Base-by-base conservation (phyloP, 208 protist species). In the Crithidia fasciculata region DNA sequence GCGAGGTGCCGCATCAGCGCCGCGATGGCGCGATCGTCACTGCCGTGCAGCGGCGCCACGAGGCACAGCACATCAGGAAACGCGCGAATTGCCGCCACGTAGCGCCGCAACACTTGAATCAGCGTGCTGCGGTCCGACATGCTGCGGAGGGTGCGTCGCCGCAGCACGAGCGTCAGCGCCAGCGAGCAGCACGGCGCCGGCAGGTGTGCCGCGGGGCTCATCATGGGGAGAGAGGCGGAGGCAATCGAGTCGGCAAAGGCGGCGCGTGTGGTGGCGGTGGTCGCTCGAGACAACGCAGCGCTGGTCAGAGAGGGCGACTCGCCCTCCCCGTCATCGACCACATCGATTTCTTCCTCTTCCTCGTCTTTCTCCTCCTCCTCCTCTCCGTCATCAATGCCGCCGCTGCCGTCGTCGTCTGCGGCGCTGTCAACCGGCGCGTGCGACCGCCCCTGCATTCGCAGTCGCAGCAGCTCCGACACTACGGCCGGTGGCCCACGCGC, bases 81-180 rank as follows among this genome's bases (percentile, higher is more conserved):
- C 54, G 12, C 40, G 39, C 62, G 62, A 37, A 76, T 63, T 5
- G 71, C 71, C 0, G 61, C 52, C 18, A 59, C 62, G 44, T 63
- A 69, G 50, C 60, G 71, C 5, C 64, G 71, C n/a, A 69, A 47
- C 18, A 68, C 16, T 4, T 62, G 71, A 50, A 69, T 76, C 8
- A 69, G 61, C 4, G 55, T 58, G 19, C 16, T 39, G 10, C 71
- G 54, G 50, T 69, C 60, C 45, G 71, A 76, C 37, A 62, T 54
- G 44, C 43, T 65, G 61, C 61, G 55, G 54, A 76, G 62, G 10
- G 71, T 69, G 43, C 64, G 55, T 37, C 71, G 71, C 18, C 71
- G 49, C 43, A 69, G 45, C n/a, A 69, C 45, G 8, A 69, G 71
- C 53, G 61, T 54, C 52, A 76, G 62, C 2, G 60, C 62, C 47